phyloP scores from a whole-genome alignment of 257 asterid species.

The Capsicum baccatum region DNA sequence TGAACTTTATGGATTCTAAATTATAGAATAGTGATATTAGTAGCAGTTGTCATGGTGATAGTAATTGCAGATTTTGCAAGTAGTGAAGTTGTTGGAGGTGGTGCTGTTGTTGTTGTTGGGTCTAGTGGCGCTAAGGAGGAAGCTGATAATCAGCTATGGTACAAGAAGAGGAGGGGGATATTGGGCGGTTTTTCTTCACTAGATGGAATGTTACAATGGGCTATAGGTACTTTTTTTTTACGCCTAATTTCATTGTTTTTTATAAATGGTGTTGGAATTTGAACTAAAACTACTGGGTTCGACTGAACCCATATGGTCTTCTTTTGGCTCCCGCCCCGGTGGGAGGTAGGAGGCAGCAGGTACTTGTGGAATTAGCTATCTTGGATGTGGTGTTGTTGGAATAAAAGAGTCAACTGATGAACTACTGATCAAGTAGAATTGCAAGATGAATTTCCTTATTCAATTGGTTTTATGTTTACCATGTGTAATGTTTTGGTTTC shows the following conservation, averaged over 20 bases:
- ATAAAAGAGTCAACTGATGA: background rate
- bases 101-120: no score
- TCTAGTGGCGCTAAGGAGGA: no score
- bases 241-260: no score
- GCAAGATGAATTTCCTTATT: background rate
- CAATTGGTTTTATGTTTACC: constrained; percentile 18
- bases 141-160: no score
- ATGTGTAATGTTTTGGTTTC: constrained; percentile 5
- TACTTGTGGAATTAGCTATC: background rate
- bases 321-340: background rate
- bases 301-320: background rate
- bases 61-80: no score
- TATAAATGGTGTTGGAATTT: background rate
- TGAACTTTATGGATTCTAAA: background rate
- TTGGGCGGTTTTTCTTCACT: no score
- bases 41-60: no score
- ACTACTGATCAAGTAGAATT: background rate
- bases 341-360: background rate
- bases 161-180: no score
- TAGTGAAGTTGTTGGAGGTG: no score
- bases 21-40: background rate
- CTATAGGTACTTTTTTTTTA: no score
- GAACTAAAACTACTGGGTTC: background rate
- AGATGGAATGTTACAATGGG: no score
- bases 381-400: background rate